phyloP scores from a whole-genome alignment of 495 filamentous ascomycete species.

The Trichoderma orchidacearum region DNA sequence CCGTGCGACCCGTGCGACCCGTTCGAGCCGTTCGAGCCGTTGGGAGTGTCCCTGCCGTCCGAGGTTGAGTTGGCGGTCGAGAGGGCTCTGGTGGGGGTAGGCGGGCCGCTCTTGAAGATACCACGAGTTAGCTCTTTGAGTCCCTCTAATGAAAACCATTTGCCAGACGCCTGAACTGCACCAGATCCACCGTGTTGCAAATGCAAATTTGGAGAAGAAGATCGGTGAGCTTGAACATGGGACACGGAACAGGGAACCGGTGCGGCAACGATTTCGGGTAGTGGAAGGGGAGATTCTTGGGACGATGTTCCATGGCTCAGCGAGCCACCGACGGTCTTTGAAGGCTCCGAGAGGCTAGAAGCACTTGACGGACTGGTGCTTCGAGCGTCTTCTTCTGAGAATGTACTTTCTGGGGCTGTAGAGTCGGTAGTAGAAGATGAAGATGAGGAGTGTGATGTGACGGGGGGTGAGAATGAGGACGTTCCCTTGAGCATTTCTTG shows the following conservation, averaged over 20 bases:
- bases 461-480: neutral
- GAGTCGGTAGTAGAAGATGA: neutral
- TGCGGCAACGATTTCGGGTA: neutral
- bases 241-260: neutral
- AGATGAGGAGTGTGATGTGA: neutral
- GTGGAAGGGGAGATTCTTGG: neutral
- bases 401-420: neutral
- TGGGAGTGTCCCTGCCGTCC: constrained; percentile 19
- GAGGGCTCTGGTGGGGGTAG: constrained; percentile 74
- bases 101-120: constrained; percentile 76
- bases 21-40: no score
- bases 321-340: neutral
- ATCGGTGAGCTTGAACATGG: neutral
- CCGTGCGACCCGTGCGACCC: no score
- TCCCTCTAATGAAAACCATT: constrained; percentile 47
- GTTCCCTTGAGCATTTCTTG: neutral
- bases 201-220: neutral
- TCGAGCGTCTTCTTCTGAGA: neutral
- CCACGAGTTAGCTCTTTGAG: constrained; percentile 81
- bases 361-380: neutral
- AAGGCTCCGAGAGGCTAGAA: neutral
- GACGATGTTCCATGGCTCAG: neutral
- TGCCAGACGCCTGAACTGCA: constrained; percentile 23
- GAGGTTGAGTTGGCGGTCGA: constrained; percentile 37
- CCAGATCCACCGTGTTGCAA: neutral